These are phyloP conservation scores for Penicillium sp. DNA, from an alignment of 2,329 filamentous ascomycete species.

Conservation along the genomic window DNA sequence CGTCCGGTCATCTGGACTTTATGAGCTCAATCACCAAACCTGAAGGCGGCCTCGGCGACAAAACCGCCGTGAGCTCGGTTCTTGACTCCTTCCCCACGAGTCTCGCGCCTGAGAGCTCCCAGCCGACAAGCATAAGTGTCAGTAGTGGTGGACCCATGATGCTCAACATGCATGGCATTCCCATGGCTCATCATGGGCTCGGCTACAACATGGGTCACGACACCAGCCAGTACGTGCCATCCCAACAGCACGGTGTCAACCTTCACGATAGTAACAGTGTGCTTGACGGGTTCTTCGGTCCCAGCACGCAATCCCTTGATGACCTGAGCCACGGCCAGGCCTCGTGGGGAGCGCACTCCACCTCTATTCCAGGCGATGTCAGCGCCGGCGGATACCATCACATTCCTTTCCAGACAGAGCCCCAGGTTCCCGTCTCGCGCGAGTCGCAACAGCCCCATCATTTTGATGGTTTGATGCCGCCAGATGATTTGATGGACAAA, in stretches of 20 bases:
- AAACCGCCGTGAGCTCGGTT: slow-evolving; percentile 40
- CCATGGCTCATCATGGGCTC: slow-evolving; percentile 37
- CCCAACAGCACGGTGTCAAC: slow-evolving; percentile 34
- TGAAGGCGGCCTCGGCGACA: slow-evolving; percentile 39
- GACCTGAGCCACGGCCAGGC: slow-evolving; percentile 37
- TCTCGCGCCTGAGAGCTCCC: slow-evolving; percentile 36
- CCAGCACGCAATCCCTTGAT: slow-evolving; percentile 38
- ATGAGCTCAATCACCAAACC: slow-evolving; percentile 38
- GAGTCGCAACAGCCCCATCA: slow-evolving; percentile 38
- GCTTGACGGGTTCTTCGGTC: slow-evolving; percentile 38
- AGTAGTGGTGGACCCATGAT: slow-evolving; percentile 35
- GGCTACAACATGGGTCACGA: slow-evolving; percentile 38
- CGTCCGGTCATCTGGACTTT: slow-evolving; percentile 39
- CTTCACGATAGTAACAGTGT: slow-evolving; percentile 39
- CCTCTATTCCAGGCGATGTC: slow-evolving; percentile 37
- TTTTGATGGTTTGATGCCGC: slow-evolving; percentile 38
- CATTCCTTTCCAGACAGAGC: slow-evolving; percentile 37
- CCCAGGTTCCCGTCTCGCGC: slow-evolving; percentile 36
- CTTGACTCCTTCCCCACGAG: slow-evolving; percentile 39
- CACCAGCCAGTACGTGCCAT: slow-evolving; percentile 36
- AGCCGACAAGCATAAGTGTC: slow-evolving; percentile 33
- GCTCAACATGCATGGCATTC: slow-evolving; percentile 42
- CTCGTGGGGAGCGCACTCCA: slow-evolving; percentile 36
- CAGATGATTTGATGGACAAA: slow-evolving; percentile 44
- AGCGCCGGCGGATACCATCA: slow-evolving; percentile 35